phyloP scores from a whole-genome alignment of 2,329 filamentous ascomycete species.

The Chaetomium sp. region DNA sequence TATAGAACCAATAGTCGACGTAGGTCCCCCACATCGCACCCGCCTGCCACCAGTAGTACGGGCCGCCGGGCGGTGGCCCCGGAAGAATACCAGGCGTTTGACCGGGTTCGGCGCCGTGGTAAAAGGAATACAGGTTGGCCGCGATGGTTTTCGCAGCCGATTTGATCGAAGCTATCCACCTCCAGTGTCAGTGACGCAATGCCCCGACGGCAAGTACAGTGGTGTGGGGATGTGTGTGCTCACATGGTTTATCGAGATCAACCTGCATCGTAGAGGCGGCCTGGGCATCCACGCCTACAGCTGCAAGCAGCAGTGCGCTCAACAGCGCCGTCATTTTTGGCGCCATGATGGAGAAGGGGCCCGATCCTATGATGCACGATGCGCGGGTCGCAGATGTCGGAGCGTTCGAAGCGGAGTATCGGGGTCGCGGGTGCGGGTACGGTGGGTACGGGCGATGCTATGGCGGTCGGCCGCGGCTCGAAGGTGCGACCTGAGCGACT shows the following conservation, averaged over 20 bases:
- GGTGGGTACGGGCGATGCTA: no score
- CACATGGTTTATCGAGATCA: slow-evolving; percentile 17
- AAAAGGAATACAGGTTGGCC: slow-evolving; percentile 40
- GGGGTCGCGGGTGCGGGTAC: no score
- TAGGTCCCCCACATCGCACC: slow-evolving; percentile 56
- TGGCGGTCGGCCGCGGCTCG: no score
- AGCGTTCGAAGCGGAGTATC: no score
- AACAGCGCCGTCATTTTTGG: slow-evolving; percentile 14
- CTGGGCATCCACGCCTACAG: slow-evolving; percentile 7
- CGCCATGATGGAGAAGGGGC: not conserved
- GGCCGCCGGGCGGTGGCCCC: slow-evolving; percentile 39
- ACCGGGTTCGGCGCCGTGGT: slow-evolving; percentile 38
- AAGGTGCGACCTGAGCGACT: no score
- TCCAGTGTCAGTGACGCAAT: slow-evolving; percentile 2
- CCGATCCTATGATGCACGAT: no score
- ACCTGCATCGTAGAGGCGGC: slow-evolving; percentile 15
- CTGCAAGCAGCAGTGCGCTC: slow-evolving; percentile 12
- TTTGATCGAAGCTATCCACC: slow-evolving; percentile 18
- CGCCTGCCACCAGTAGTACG: slow-evolving; percentile 63
- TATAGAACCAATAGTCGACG: slow-evolving; percentile 60
- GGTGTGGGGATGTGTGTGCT: not conserved
- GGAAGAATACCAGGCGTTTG: slow-evolving; percentile 41
- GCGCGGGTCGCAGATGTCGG: no score
- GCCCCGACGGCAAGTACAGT: not conserved
- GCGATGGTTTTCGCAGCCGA: slow-evolving; percentile 31